A percentile compares a stretch with the other conserved stretches of the same genome.
Conservation (phyloP, 345 rosid genomes). For the Populus simonii region DNA sequence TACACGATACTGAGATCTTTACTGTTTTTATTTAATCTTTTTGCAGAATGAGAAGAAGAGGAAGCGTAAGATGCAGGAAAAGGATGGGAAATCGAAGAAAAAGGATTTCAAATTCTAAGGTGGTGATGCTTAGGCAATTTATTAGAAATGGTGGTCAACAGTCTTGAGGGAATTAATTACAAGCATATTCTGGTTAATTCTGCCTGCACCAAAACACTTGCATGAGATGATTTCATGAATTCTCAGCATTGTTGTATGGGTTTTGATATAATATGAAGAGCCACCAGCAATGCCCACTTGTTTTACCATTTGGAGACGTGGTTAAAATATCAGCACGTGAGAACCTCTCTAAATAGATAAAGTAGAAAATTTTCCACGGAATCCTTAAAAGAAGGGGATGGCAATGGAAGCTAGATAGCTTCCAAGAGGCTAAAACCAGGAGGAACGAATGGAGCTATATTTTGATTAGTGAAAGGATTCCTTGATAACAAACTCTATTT, state of each 20-base stretch:
- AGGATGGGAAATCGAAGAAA: slow-evolving; percentile 92
- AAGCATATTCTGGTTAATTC: not conserved
- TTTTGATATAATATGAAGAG: not conserved
- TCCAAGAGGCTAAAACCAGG: too few relatives aligned
- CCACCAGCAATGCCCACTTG: not conserved
- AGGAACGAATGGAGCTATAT: too few relatives aligned
- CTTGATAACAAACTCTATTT: too few relatives aligned
- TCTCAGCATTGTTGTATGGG: not conserved
- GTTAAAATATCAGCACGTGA: too few relatives aligned
- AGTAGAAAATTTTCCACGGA: too few relatives aligned
- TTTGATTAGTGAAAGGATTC: too few relatives aligned
- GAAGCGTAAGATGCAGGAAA: slow-evolving; percentile 87
- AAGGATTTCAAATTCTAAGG: slow-evolving; percentile 80
- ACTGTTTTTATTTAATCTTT: not conserved
- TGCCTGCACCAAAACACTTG: not conserved
- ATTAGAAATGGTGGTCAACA: not conserved
- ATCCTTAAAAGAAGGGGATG: too few relatives aligned
- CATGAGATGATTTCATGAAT: not conserved
- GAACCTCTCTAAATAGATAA: too few relatives aligned
- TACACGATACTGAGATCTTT: not conserved
- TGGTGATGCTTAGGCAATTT: not conserved
- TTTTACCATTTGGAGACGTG: too few relatives aligned
- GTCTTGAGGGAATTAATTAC: not conserved
- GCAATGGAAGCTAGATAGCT: too few relatives aligned
- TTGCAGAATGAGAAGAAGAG: slow-evolving; percentile 90